These are phyloP conservation scores for Lepidium africanum DNA, from an alignment of 345 rosid genomes.

Conservation along the genomic window DNA sequence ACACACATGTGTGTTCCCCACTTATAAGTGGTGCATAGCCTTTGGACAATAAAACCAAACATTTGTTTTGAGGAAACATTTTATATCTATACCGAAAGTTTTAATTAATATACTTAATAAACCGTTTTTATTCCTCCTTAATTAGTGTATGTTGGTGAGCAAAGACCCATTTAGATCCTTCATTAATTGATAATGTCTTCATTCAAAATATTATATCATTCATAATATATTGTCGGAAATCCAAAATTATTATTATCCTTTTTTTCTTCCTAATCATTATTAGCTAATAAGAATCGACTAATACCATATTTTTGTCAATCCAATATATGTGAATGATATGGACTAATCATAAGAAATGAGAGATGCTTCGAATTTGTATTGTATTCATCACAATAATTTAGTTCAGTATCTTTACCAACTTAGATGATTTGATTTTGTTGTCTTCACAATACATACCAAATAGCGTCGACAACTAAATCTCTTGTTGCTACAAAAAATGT, in stretches of 20 bases:
- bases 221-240: constrained; percentile 23
- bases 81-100: constrained; percentile 1
- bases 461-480: constrained; percentile 21
- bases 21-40: constrained; percentile 12
- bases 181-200: background rate
- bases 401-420: constrained; percentile 14
- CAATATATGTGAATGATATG: background rate
- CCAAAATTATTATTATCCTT: constrained; percentile 2
- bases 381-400: constrained; percentile 10
- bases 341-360: constrained; percentile 14
- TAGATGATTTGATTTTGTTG: constrained; percentile 1
- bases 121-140: constrained; percentile 9
- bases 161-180: constrained; percentile 26
- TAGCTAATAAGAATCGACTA: background rate
- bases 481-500: constrained; percentile 14
- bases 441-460: background rate
- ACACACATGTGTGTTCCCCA: constrained; percentile 22
- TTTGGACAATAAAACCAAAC: constrained; percentile 17
- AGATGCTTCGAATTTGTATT: constrained; percentile 18
- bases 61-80: constrained; percentile 25
- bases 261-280: constrained; percentile 4
- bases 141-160: constrained; percentile 24
- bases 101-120: constrained; percentile 5
- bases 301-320: background rate
- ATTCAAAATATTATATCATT: constrained; percentile 17